Evolutionary conservation across 768 basidiomycete species (phyloP).

Genomic region (Trichaptum fuscoviolaceum): DNA sequence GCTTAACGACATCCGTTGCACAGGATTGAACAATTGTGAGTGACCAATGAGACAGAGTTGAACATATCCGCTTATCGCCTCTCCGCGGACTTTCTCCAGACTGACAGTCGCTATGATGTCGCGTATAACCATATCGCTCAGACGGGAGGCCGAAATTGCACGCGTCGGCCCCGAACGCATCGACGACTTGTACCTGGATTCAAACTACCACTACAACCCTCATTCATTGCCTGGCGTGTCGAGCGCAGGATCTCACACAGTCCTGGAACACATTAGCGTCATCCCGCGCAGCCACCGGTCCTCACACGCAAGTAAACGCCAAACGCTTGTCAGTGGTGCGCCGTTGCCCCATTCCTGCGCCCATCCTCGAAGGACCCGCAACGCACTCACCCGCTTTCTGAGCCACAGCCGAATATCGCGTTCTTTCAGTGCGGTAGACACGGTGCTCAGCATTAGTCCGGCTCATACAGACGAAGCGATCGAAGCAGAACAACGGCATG

Average conservation of each 20-base stretch:
- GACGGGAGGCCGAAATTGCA: constrained; percentile 10
- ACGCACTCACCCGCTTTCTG: neutral
- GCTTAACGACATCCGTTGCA: neutral
- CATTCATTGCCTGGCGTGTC: neutral
- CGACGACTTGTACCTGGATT: neutral
- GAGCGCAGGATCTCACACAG: neutral
- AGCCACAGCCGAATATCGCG: neutral
- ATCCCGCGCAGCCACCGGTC: neutral
- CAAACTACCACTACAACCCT: neutral
- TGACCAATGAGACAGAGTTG: neutral
- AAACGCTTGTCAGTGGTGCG: too few relatives aligned
- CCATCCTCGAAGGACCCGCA: neutral
- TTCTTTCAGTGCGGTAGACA: neutral
- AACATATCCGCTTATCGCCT: neutral
- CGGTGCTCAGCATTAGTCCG: neutral
- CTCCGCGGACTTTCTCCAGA: constrained; percentile 6
- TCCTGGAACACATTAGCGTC: neutral
- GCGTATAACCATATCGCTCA: constrained; percentile 58
- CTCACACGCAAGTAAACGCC: neutral
- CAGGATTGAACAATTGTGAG: constrained; percentile 37
- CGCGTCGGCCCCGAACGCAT: neutral
- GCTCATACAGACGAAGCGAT: neutral
- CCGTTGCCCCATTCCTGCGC: too few relatives aligned
- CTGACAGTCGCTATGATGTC: constrained; percentile 60
- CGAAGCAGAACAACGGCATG: neutral